phyloP scores from a whole-genome alignment of 306 rosid species.

The Quercus gilva region DNA sequence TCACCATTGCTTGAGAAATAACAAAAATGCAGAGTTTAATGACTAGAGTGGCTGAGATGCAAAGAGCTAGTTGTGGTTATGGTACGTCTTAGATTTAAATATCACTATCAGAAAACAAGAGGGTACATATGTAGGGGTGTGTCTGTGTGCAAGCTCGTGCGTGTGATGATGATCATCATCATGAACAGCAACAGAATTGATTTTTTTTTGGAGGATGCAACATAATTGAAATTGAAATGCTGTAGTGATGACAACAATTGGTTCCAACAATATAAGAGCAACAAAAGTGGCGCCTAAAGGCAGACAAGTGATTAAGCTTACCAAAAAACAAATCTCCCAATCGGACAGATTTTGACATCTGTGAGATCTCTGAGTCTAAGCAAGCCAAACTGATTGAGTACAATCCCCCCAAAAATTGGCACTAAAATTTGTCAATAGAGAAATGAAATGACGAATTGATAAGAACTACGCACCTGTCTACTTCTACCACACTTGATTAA shows the following conservation, averaged over 20 bases:
- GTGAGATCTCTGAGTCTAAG: slow-evolving; percentile 84
- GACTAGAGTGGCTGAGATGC: too few relatives aligned
- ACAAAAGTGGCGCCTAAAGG: slow-evolving; percentile 15
- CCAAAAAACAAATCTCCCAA: slow-evolving; percentile 89
- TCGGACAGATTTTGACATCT: slow-evolving; percentile 92
- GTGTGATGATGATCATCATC: background rate
- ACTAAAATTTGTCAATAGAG: slow-evolving; percentile 16
- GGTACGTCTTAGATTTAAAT: too few relatives aligned
- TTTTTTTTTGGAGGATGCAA: too few relatives aligned
- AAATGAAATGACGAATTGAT: slow-evolving; percentile 8
- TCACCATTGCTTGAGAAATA: too few relatives aligned
- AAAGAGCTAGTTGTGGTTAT: too few relatives aligned
- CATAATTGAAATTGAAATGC: background rate
- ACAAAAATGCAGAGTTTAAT: too few relatives aligned
- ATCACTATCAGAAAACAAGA: too few relatives aligned
- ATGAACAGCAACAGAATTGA: background rate
- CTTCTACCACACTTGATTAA: background rate
- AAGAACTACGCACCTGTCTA: background rate
- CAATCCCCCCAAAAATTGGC: slow-evolving; percentile 66
- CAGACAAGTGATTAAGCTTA: slow-evolving; percentile 47
- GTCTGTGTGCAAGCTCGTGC: too few relatives aligned
- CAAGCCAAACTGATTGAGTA: slow-evolving; percentile 93
- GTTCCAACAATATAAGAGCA: slow-evolving; percentile 13
- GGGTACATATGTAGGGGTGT: too few relatives aligned
- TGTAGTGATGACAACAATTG: slow-evolving; percentile 6